Conservation (phyloP, 371 early-diverging fungal genomes). For the Syncephalastrum sp. region DNA sequence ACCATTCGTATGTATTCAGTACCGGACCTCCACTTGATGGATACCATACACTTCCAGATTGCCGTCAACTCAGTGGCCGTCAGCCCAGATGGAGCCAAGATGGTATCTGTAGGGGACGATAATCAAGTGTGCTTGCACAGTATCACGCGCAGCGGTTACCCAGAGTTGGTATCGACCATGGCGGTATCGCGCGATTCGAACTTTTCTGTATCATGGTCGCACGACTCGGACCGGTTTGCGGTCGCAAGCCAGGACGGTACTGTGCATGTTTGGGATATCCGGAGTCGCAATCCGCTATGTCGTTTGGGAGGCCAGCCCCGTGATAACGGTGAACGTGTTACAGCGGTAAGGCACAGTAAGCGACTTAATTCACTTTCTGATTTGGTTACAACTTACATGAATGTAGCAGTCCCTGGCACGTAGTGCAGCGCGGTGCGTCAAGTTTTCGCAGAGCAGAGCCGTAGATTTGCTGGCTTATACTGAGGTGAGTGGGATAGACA, state of each 20-base stretch:
- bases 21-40: slow-evolving; percentile 61
- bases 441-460: slow-evolving; percentile 78
- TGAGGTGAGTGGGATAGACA: slow-evolving; percentile 50
- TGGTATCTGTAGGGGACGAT: slow-evolving; percentile 85
- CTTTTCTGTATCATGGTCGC: slow-evolving; percentile 72
- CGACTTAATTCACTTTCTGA: neutral
- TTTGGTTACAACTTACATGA: neutral
- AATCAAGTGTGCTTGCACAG: slow-evolving; percentile 80
- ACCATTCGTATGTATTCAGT: slow-evolving; percentile 85
- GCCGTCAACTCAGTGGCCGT: slow-evolving; percentile 33
- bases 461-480: slow-evolving; percentile 81
- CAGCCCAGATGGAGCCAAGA: slow-evolving; percentile 76
- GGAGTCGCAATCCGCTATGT: slow-evolving; percentile 36
- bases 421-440: slow-evolving; percentile 83
- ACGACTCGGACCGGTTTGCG: slow-evolving; percentile 69
- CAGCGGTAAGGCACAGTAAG: too few species aligned
- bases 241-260: slow-evolving; percentile 85
- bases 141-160: slow-evolving; percentile 57
- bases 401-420: slow-evolving; percentile 56
- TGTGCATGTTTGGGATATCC: slow-evolving; percentile 72
- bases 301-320: slow-evolving; percentile 42
- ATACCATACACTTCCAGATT: slow-evolving; percentile 33
- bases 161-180: slow-evolving; percentile 69
- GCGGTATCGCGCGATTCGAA: slow-evolving; percentile 46
- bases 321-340: neutral